Percentiles rank a stretch among this genome's conserved stretches.
Conservation (phyloP, 495 filamentous ascomycete species). For the Aspergillus carlsbadensis region DNA sequence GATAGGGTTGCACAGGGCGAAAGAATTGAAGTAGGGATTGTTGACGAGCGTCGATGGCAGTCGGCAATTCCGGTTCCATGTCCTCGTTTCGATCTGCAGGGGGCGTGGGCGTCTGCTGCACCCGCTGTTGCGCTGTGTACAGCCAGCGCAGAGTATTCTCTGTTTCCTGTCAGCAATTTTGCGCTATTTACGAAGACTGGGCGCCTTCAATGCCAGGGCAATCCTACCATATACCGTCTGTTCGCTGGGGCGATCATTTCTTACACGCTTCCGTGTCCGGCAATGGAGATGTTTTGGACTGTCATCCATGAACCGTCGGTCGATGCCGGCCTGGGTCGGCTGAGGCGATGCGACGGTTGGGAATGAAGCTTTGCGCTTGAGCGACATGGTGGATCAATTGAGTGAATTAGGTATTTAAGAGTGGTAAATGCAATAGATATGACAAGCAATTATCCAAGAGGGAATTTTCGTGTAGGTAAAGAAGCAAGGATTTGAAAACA, state of each 20-base stretch:
- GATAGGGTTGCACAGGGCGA: conserved; percentile 31
- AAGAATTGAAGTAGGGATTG: conserved; percentile 46
- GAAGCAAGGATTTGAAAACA: not conserved
- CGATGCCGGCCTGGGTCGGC: conserved; percentile 26
- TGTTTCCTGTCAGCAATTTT: conserved; percentile 23
- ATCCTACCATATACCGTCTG: conserved; percentile 45
- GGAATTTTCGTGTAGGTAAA: not conserved
- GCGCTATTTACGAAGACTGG: not conserved
- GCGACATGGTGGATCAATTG: conserved; percentile 35
- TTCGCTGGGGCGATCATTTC: conserved; percentile 48
- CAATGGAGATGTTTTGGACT: conserved; percentile 45
- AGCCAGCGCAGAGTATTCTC: conserved; percentile 49
- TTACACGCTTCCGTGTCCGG: conserved; percentile 53
- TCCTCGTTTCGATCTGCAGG: conserved; percentile 25
- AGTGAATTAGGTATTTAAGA: not conserved
- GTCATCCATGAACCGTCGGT: conserved; percentile 24
- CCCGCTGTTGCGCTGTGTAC: conserved; percentile 39
- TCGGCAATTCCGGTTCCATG: conserved; percentile 28
- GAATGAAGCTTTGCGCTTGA: conserved; percentile 53
- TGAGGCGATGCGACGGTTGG: conserved; percentile 33
- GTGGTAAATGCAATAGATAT: no score
- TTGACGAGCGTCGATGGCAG: conserved; percentile 44
- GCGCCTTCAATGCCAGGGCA: not conserved
- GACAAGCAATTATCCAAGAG: not conserved
- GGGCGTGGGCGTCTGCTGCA: conserved; percentile 21